Percentiles rank a stretch among this genome's conserved stretches.
Conservation (phyloP, 495 filamentous ascomycete genomes). For the Darksidea phi region DNA sequence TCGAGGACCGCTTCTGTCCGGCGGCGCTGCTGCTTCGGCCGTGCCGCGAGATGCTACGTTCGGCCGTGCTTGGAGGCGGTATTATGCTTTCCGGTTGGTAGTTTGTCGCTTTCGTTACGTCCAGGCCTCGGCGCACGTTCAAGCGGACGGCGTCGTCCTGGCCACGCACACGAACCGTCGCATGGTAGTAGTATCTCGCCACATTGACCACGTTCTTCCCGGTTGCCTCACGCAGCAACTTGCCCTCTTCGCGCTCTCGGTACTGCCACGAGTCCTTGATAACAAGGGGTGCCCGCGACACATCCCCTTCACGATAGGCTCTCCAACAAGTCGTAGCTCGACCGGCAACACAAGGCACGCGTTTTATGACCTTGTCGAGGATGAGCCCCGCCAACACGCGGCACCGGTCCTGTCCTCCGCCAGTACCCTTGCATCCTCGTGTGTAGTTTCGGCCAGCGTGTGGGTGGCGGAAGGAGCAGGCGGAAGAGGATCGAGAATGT, state of each 20-base stretch:
- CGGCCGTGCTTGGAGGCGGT: slow-evolving; percentile 17
- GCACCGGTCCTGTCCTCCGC: too few species aligned
- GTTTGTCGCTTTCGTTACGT: slow-evolving; percentile 42
- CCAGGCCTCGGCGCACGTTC: slow-evolving; percentile 42
- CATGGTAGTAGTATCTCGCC: slow-evolving; percentile 48
- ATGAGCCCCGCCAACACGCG: too few species aligned
- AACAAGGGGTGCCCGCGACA: slow-evolving; percentile 21
- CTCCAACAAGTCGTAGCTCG: slow-evolving; percentile 51
- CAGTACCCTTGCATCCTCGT: too few species aligned
- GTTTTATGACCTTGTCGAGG: slow-evolving; percentile 41
- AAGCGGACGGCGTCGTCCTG: slow-evolving; percentile 41
- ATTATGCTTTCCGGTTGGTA: slow-evolving; percentile 35
- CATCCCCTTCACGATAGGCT: slow-evolving; percentile 45
- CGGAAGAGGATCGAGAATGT: too few species aligned
- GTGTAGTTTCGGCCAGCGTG: too few species aligned
- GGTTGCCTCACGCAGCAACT: too few species aligned
- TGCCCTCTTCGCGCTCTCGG: too few species aligned
- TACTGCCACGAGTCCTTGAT: too few species aligned
- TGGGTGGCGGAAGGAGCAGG: too few species aligned
- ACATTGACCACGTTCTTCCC: too few species aligned
- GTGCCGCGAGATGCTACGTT: slow-evolving; percentile 7
- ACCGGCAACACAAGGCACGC: slow-evolving; percentile 43
- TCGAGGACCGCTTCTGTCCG: slow-evolving; percentile 42
- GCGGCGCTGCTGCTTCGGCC: slow-evolving; percentile 22
- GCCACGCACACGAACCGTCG: slow-evolving; percentile 44